These are phyloP conservation scores for Eutrema salsugineum DNA, from an alignment of 441 rosid genomes.

Conservation along the genomic window DNA sequence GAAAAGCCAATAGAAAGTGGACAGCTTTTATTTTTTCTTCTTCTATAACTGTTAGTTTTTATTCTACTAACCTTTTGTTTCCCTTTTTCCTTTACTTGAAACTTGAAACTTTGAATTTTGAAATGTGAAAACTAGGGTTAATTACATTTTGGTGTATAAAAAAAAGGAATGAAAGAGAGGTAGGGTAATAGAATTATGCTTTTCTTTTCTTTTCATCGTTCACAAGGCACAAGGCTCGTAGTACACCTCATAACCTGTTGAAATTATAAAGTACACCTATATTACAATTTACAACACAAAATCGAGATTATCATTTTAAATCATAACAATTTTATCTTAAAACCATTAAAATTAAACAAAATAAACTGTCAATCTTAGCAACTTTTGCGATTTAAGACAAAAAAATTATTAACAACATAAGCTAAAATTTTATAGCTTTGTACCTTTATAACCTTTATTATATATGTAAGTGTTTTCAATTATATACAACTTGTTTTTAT, in stretches of 20 bases:
- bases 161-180: background rate
- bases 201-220: background rate
- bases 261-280: background rate
- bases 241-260: background rate
- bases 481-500: background rate
- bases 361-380: background rate
- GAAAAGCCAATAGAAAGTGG: slow-evolving; percentile 26
- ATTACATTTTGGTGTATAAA: background rate
- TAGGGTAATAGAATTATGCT: background rate
- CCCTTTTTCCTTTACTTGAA: slow-evolving; percentile 23
- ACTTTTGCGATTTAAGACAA: background rate
- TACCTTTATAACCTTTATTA: no score
- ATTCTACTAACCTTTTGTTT: slow-evolving; percentile 22
- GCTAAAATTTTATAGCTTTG: background rate
- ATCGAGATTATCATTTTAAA: background rate
- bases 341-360: background rate
- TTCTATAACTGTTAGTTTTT: background rate
- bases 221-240: background rate
- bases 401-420: background rate
- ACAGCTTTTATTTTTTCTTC: background rate
- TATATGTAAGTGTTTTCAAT: background rate
- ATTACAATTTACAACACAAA: background rate
- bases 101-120: slow-evolving; percentile 30
- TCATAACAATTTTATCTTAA: background rate
- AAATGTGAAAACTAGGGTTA: slow-evolving; percentile 26